Conservation (phyloP, 2,329 filamentous ascomycete genomes). For the Fusarium dlaminii region DNA sequence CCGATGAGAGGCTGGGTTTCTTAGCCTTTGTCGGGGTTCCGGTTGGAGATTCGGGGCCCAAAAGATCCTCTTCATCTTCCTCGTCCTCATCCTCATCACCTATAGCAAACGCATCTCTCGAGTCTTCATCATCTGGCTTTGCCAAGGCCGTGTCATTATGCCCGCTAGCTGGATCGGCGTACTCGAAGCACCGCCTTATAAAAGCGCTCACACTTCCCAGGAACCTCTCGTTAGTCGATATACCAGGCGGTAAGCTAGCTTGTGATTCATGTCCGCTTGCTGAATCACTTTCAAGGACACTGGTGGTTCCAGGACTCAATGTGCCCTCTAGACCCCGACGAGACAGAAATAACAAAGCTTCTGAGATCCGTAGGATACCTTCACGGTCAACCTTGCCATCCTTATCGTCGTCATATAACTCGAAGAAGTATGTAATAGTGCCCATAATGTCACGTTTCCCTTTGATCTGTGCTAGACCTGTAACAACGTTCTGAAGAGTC, state of each 20-base stretch:
- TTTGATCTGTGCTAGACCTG: slow-evolving; percentile 89
- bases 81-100: slow-evolving; percentile 82
- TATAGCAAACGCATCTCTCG: slow-evolving; percentile 72
- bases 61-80: slow-evolving; percentile 70
- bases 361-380: slow-evolving; percentile 93
- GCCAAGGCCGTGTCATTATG: slow-evolving; percentile 51
- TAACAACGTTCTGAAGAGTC: slow-evolving; percentile 90
- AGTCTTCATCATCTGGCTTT: slow-evolving; percentile 33
- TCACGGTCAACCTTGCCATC: slow-evolving; percentile 94
- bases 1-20: slow-evolving; percentile 55
- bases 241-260: slow-evolving; percentile 56
- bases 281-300: slow-evolving; percentile 56
- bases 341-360: slow-evolving; percentile 91
- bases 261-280: slow-evolving; percentile 46
- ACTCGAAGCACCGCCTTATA: slow-evolving; percentile 96
- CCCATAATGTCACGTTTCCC: slow-evolving; percentile 97
- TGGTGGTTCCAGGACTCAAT: slow-evolving; percentile 71
- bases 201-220: slow-evolving; percentile 94
- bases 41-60: slow-evolving; percentile 64
- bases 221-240: slow-evolving; percentile 84
- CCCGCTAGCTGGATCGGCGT: slow-evolving; percentile 84
- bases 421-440: slow-evolving; percentile 97
- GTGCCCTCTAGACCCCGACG: slow-evolving; percentile 84
- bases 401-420: slow-evolving; percentile 92
- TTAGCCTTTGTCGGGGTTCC: slow-evolving; percentile 54